These are phyloP conservation scores for Boletus smithii DNA, from an alignment of 1,284 basidiomycete genomes.

Conservation along the genomic window DNA sequence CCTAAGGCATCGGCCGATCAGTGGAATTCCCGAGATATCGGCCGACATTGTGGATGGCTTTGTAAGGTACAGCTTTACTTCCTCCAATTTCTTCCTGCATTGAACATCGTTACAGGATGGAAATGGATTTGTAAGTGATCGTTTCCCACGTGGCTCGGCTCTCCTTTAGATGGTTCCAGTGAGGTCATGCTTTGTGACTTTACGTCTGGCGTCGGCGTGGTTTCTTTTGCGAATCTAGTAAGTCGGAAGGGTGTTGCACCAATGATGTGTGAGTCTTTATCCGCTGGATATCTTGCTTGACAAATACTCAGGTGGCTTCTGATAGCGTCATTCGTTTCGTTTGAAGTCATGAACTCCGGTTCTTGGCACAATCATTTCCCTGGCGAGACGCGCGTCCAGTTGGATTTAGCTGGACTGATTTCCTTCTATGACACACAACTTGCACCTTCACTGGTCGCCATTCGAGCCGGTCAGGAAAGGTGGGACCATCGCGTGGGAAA, in stretches of 20 bases:
- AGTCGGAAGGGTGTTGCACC: neutral
- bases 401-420: constrained; percentile 32
- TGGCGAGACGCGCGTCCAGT: constrained; percentile 33
- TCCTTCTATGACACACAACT: constrained; percentile 35
- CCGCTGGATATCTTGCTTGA: neutral
- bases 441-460: constrained; percentile 25
- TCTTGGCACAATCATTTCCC: constrained; percentile 34
- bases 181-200: constrained; percentile 53
- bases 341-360: constrained; percentile 25
- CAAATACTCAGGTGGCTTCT: neutral
- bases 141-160: neutral
- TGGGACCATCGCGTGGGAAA: constrained; percentile 30
- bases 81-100: neutral
- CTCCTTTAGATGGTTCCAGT: constrained; percentile 26
- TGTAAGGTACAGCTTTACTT: constrained; percentile 28
- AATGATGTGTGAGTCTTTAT: constrained; percentile 6
- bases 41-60: constrained; percentile 37
- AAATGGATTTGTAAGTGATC: constrained; percentile 44
- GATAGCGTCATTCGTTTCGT: neutral
- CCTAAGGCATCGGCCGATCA: too few relatives aligned
- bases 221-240: constrained; percentile 32
- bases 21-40: too few relatives aligned
- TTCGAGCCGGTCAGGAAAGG: constrained; percentile 25
- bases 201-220: constrained; percentile 37
- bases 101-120: constrained; percentile 36